Evolutionary conservation across 1,139 yeast genomes (phyloP), one percentile per base, ranked within the genome.

Genomic region (Meyerozyma athensensis): DNA sequence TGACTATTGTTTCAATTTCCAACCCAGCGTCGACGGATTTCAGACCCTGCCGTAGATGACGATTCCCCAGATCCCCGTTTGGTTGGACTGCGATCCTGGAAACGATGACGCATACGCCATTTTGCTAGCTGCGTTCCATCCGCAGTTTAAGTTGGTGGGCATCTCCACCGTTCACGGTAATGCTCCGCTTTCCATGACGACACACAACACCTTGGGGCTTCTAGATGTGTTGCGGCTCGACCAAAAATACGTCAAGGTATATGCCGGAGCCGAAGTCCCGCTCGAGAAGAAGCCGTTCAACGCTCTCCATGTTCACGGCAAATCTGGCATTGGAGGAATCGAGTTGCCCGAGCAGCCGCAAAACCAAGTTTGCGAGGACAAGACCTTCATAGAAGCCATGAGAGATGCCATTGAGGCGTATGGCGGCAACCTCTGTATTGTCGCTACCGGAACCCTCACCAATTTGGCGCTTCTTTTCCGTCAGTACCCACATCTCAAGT

Each of bases 11-110:
- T n/a, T n/a, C n/a, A n/a, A n/a, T n/a, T n/a, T n/a, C n/a, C n/a
- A n/a, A n/a, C n/a, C n/a, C n/a, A n/a, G n/a, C n/a, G n/a, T n/a
- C n/a, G n/a, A n/a, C n/a, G n/a, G n/a, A n/a, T n/a, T n/a, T n/a
- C n/a, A n/a, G n/a, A n/a, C n/a, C n/a, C n/a, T n/a, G n/a, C n/a
- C n/a, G n/a, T n/a, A 24, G 7, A 55, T 54, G 59, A 53, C 56
- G 2, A 36, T 46, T 16, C 45, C 48, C 18, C 43, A 37, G 22
- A 64, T 81, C 16, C 90, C 90, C 1, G 51, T 86, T 5, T 85
- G 96, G 96, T 58, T 87, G n/a, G 96, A 87, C 60, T 87, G 96
- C 54, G 96, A 87, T 54, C 95, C 96, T 0, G 96, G 96, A 2
- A 92, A 85, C 50, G 96, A 87, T 54, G 97, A 87, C 52, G 85